Evolutionary conservation across 306 rosid species (phyloP).

Genomic region (Corylus avellana): DNA sequence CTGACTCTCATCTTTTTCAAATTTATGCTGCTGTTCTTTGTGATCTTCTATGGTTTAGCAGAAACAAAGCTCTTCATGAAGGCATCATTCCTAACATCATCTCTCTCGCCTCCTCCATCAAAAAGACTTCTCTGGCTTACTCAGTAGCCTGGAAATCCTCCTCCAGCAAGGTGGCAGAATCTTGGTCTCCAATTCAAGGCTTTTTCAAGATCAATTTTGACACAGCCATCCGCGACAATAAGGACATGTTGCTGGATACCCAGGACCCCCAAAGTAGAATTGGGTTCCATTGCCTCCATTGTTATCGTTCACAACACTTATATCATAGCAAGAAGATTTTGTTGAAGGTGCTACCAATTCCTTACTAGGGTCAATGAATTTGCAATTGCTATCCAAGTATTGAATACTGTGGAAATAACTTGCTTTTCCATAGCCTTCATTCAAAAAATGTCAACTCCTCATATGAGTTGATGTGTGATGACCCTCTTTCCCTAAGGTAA

Average conservation of each 20-base stretch:
- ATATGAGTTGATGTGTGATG: constrained; percentile 32
- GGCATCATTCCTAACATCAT: too few species aligned
- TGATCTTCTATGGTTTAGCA: too few species aligned
- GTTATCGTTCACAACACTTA: background rate
- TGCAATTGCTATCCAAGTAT: background rate
- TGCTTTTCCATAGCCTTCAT: constrained; percentile 24
- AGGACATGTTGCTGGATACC: constrained; percentile 16
- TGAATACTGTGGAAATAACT: constrained; percentile 18
- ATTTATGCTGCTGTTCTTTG: too few species aligned
- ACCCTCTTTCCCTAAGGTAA: background rate
- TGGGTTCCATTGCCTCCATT: background rate
- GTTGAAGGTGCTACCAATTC: background rate
- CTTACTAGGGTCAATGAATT: background rate
- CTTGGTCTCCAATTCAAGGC: too few species aligned
- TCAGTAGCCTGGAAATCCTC: too few species aligned
- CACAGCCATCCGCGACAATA: background rate
- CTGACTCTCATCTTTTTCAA: too few species aligned
- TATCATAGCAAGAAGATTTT: constrained; percentile 28
- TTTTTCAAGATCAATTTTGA: too few species aligned
- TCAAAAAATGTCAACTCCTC: constrained; percentile 34
- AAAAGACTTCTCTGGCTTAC: too few species aligned
- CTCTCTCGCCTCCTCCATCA: too few species aligned
- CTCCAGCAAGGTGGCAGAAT: too few species aligned
- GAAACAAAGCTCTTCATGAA: too few species aligned
- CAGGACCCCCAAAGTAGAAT: constrained; percentile 28